Evolutionary conservation across 306 rosid genomes (phyloP).

Genomic region (Quercus agrifolia): DNA sequence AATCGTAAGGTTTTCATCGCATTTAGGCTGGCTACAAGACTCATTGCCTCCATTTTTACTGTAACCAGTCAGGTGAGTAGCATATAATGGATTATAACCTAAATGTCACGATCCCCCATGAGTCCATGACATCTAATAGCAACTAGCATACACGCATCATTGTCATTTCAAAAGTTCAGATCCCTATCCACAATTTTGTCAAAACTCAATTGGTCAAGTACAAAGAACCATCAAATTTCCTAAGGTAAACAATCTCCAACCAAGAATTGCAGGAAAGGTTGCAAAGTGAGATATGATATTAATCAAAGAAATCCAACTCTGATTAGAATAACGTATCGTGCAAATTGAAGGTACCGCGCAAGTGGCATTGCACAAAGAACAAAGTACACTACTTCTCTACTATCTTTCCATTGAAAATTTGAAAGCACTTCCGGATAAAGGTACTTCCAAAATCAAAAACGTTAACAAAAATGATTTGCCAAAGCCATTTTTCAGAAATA

Average conservation of each 20-base stretch:
- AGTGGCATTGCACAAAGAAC: background rate
- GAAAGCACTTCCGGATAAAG: background rate
- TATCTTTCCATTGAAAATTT: background rate
- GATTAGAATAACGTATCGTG: background rate
- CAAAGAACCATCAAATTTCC: background rate
- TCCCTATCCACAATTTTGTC: background rate
- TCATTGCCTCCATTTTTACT: background rate
- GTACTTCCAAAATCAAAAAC: background rate
- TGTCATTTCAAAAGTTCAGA: background rate
- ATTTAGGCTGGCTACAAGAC: background rate
- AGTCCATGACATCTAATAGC: background rate
- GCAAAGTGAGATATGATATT: background rate
- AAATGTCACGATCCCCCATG: background rate
- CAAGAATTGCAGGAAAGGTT: background rate
- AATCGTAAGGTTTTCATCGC: background rate
- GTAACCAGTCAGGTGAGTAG: background rate
- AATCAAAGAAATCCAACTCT: background rate
- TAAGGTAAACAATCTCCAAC: background rate
- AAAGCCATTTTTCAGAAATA: background rate
- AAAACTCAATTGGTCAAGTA: background rate
- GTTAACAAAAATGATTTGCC: background rate
- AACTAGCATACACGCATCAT: background rate
- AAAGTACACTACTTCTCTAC: too few species aligned
- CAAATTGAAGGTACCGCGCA: background rate
- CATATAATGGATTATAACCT: background rate